Conservation (phyloP, 2,329 filamentous ascomycete genomes). For the Erysiphe pisi region DNA sequence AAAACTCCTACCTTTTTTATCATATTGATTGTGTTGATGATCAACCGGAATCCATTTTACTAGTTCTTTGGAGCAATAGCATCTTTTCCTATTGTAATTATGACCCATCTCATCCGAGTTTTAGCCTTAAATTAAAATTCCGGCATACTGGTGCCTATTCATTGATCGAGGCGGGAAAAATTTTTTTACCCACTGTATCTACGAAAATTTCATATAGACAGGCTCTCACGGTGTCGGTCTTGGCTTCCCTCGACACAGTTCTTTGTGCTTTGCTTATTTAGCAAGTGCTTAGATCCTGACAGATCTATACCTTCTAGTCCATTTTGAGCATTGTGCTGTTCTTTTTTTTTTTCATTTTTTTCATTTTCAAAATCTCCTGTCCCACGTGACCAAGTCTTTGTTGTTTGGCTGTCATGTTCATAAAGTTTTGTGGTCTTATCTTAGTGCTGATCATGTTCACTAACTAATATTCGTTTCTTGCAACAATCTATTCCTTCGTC, state of each 20-base stretch:
- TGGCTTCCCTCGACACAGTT: not conserved
- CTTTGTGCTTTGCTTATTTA: constrained; percentile 1
- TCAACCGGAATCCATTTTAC: not conserved
- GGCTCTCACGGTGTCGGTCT: not conserved
- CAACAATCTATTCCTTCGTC: no score
- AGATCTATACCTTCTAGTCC: not conserved
- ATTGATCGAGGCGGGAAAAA: not conserved
- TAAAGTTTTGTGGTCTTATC: no score
- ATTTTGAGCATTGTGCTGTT: not conserved
- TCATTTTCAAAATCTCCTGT: constrained; percentile 18
- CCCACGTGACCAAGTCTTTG: constrained; percentile 3
- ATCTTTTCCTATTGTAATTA: not conserved
- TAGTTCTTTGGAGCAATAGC: not conserved
- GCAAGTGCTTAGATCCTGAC: not conserved
- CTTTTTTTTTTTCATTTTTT: no score
- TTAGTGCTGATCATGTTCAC: no score
- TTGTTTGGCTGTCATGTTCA: no score
- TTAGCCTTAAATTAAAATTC: not conserved
- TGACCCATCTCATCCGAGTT: not conserved
- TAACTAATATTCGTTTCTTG: no score
- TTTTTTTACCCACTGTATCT: not conserved
- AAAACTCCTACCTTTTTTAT: not conserved
- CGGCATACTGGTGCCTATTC: constrained; percentile 2
- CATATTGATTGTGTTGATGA: not conserved
- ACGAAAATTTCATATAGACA: not conserved